These are phyloP conservation scores for Tulasnella calospora DNA, from an alignment of 768 basidiomycete species.

Conservation along the genomic window DNA sequence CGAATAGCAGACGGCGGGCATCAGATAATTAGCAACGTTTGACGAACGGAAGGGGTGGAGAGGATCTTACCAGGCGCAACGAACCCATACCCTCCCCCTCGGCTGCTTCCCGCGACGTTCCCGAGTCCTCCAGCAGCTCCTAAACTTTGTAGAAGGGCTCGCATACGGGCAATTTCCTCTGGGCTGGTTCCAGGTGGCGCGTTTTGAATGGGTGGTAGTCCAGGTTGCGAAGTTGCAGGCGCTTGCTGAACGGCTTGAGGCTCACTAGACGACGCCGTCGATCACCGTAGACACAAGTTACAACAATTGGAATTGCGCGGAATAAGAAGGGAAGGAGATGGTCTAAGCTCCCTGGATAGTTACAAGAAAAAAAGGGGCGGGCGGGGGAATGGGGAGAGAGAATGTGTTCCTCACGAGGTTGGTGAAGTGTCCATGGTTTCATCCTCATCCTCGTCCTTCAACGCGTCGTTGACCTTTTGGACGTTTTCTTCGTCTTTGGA, in stretches of 20 bases:
- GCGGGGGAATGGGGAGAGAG: too few species aligned
- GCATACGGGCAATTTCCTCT: conserved; percentile 64
- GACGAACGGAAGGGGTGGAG: too few species aligned
- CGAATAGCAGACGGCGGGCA: too few species aligned
- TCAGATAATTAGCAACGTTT: too few species aligned
- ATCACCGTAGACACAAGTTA: background rate
- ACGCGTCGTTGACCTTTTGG: conserved; percentile 62
- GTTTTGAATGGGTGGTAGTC: background rate
- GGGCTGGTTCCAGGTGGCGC: conserved; percentile 33
- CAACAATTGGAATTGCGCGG: background rate
- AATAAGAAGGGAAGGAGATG: background rate
- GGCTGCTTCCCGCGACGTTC: background rate
- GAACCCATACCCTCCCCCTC: background rate
- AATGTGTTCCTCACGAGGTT: conserved; percentile 17
- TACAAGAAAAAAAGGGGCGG: background rate
- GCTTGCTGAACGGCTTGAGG: conserved; percentile 7
- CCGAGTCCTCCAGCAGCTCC: conserved; percentile 29
- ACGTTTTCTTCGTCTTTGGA: conserved; percentile 68
- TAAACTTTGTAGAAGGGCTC: conserved; percentile 49
- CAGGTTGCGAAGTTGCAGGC: background rate
- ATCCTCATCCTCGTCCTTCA: conserved; percentile 57
- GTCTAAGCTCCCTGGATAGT: background rate
- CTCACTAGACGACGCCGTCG: background rate
- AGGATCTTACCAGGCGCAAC: conserved; percentile 16
- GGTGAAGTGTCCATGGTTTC: conserved; percentile 7